Conservation (phyloP, 768 basidiomycete species). For the Rhodotorula toruloides region DNA sequence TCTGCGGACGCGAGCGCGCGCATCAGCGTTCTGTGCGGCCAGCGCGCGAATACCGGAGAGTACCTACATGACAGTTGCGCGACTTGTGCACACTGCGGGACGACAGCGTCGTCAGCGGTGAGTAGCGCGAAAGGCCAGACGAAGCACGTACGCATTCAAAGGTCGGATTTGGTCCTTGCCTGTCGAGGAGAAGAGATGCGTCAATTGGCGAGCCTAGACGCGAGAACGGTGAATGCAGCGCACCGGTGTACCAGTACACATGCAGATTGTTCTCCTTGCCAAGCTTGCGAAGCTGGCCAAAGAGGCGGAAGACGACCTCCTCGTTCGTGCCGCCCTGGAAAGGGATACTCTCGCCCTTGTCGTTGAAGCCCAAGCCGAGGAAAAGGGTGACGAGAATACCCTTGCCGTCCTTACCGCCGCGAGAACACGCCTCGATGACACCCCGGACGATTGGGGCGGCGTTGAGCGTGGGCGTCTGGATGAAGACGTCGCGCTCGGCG, state of each 20-base stretch:
- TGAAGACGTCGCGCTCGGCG: constrained; percentile 61
- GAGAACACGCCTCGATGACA: constrained; percentile 58
- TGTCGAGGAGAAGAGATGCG: neutral
- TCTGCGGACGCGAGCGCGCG: constrained; percentile 26
- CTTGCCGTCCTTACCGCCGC: constrained; percentile 45
- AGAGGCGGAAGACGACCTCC: constrained; percentile 61
- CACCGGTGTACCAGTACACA: constrained; percentile 58
- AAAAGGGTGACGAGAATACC: constrained; percentile 59
- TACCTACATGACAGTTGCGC: constrained; percentile 59
- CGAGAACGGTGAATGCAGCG: neutral
- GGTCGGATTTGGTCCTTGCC: constrained; percentile 63
- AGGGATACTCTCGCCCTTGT: constrained; percentile 61
- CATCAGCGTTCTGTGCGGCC: neutral
- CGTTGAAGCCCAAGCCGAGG: constrained; percentile 54
- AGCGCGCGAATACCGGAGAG: neutral
- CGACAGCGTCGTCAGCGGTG: neutral
- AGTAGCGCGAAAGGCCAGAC: too few relatives aligned
- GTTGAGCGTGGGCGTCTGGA: constrained; percentile 69
- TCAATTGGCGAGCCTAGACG: neutral
- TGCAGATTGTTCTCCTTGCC: constrained; percentile 53
- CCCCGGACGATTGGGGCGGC: constrained; percentile 60
- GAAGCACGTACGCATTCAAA: constrained; percentile 52
- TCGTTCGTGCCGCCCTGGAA: constrained; percentile 70
- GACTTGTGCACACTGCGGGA: constrained; percentile 53
- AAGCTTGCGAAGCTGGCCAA: constrained; percentile 52